These are phyloP conservation scores for Fusarium continuum DNA, from an alignment of 2,329 filamentous ascomycete genomes.

Conservation along the genomic window DNA sequence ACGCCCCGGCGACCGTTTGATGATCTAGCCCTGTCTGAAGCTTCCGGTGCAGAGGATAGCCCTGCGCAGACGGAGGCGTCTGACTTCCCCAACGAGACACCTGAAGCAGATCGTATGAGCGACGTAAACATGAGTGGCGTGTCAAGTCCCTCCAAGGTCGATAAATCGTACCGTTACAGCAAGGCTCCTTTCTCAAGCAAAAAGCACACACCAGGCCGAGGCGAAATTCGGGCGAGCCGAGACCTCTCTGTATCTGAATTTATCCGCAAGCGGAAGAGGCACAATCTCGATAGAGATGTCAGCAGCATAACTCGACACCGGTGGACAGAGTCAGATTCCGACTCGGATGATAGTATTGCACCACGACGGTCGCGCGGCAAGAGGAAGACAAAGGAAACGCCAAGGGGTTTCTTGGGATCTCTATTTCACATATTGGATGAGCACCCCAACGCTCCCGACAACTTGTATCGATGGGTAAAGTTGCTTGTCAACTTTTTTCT, in stretches of 20 bases:
- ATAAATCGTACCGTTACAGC: constrained; percentile 57
- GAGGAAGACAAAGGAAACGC: constrained; percentile 34
- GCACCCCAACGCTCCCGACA: constrained; percentile 67
- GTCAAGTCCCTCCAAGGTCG: constrained; percentile 58
- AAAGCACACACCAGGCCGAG: constrained; percentile 64
- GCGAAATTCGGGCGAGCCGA: constrained; percentile 66
- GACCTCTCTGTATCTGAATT: constrained; percentile 53
- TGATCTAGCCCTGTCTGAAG: constrained; percentile 62
- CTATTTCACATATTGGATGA: constrained; percentile 63
- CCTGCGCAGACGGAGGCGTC: constrained; percentile 67
- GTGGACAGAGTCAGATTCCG: constrained; percentile 58
- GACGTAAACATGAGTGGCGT: constrained; percentile 55
- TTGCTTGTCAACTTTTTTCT: constrained; percentile 72
- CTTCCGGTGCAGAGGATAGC: constrained; percentile 67
- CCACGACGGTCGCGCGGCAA: constrained; percentile 39
- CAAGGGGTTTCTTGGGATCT: constrained; percentile 50
- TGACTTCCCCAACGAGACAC: constrained; percentile 61
- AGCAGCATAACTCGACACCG: constrained; percentile 59
- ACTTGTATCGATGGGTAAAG: constrained; percentile 68
- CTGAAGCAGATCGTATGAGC: constrained; percentile 59
- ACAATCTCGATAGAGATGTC: constrained; percentile 61
- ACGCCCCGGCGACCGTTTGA: constrained; percentile 69
- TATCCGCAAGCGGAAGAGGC: constrained; percentile 64
- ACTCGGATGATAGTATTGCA: constrained; percentile 54
- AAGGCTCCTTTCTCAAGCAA: constrained; percentile 52